Conservation (phyloP, 2,329 filamentous ascomycete species). For the Alternaria gaisen region DNA sequence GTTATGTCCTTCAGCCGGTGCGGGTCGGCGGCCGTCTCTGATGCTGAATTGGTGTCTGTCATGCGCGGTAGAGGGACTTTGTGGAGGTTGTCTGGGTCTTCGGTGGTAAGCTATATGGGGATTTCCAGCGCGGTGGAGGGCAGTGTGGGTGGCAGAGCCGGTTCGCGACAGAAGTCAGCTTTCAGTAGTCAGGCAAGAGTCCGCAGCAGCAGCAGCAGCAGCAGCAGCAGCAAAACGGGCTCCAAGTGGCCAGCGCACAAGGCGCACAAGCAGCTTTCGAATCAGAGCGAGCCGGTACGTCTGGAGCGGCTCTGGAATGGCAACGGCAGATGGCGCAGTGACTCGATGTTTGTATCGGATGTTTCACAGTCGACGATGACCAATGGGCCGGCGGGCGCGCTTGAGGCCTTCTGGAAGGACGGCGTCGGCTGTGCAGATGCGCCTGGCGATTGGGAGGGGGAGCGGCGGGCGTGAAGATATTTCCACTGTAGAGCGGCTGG, state of each 20-base stretch:
- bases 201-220: slow-evolving; percentile 20
- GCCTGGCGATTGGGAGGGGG: slow-evolving; percentile 35
- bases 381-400: slow-evolving; percentile 42
- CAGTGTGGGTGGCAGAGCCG: slow-evolving; percentile 18
- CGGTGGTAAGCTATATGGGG: slow-evolving; percentile 26
- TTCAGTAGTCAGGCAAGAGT: slow-evolving; percentile 9
- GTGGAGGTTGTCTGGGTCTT: slow-evolving; percentile 22
- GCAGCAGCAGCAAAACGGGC: slow-evolving; percentile 18
- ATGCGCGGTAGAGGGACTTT: slow-evolving; percentile 41
- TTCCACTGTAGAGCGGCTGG: slow-evolving; percentile 43
- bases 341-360: slow-evolving; percentile 32
- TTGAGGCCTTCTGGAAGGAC: slow-evolving; percentile 35
- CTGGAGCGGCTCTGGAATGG: slow-evolving; percentile 31
- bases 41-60: slow-evolving; percentile 36
- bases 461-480: slow-evolving; percentile 33
- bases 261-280: slow-evolving; percentile 33
- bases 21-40: slow-evolving; percentile 32
- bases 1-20: slow-evolving; percentile 42
- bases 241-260: slow-evolving; percentile 34
- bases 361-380: slow-evolving; percentile 27
- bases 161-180: slow-evolving; percentile 8
- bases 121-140: slow-evolving; percentile 15
- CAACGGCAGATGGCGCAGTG: slow-evolving; percentile 27
- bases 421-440: slow-evolving; percentile 14
- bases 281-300: slow-evolving; percentile 36